These are phyloP conservation scores for Allomyces javanicus DNA, from an alignment of 192 early-diverging fungal genomes.

Conservation along the genomic window DNA sequence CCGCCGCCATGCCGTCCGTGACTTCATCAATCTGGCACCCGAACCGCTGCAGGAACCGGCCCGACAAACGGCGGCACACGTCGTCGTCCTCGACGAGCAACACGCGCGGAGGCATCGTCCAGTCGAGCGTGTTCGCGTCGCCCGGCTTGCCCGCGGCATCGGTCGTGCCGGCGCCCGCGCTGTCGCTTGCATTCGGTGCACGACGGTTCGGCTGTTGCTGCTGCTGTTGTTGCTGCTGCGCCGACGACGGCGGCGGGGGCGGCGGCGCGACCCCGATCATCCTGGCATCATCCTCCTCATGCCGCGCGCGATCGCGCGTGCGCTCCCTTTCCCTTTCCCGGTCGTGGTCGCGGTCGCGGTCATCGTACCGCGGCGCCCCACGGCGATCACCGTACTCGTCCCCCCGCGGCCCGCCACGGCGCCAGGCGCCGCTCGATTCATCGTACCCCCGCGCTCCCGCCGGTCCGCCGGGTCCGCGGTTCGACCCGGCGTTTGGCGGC, in stretches of 20 bases:
- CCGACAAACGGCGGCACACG: slow-evolving; percentile 27
- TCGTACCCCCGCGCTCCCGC: too few relatives aligned
- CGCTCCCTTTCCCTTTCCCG: too few relatives aligned
- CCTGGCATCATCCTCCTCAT: too few relatives aligned
- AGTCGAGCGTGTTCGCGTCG: slow-evolving; percentile 6
- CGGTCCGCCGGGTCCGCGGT: too few relatives aligned
- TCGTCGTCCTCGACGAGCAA: slow-evolving; percentile 53
- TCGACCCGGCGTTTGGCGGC: too few relatives aligned
- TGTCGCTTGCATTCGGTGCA: slow-evolving; percentile 1
- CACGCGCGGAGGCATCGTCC: slow-evolving; percentile 33
- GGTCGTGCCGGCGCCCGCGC: slow-evolving; percentile 2
- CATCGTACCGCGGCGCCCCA: too few relatives aligned
- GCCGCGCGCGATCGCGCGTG: too few relatives aligned
- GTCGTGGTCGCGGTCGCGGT: too few relatives aligned
- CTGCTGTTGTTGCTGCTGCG: slow-evolving; percentile 8
- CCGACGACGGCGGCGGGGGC: slow-evolving; percentile 3
- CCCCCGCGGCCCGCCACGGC: too few relatives aligned
- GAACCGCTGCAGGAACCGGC: slow-evolving; percentile 35
- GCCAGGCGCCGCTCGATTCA: too few relatives aligned
- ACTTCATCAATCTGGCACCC: slow-evolving; percentile 50
- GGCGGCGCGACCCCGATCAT: too few relatives aligned
- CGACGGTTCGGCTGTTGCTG: slow-evolving; percentile 8
- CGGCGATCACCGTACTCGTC: too few relatives aligned
- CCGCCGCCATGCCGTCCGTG: slow-evolving; percentile 43
- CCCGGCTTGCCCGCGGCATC: not conserved